These are phyloP conservation scores for Viola odorata DNA, from an alignment of 345 rosid genomes.

Conservation along the genomic window DNA sequence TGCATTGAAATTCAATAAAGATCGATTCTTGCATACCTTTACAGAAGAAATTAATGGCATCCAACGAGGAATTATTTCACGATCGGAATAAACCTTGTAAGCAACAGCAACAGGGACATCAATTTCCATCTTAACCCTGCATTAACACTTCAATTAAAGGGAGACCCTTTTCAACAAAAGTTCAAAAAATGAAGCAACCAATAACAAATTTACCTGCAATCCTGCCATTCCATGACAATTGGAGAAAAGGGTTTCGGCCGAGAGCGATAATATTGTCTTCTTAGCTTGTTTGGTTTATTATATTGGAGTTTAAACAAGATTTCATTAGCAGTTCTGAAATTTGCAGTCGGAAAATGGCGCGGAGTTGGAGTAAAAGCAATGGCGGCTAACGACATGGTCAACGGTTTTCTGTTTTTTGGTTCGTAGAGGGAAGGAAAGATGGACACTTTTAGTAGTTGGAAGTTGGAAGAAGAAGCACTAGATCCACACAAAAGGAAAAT, in stretches of 20 bases:
- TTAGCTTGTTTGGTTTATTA: constrained; percentile 28
- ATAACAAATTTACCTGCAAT: constrained; percentile 58
- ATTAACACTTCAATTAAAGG: constrained; percentile 4
- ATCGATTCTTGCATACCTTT: constrained; percentile 31
- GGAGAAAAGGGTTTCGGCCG: constrained; percentile 35
- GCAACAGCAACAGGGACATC: constrained; percentile 75
- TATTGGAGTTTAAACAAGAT: constrained; percentile 23
- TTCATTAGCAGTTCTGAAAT: constrained; percentile 14
- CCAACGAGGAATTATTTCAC: constrained; percentile 87
- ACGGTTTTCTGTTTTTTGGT: constrained; percentile 6
- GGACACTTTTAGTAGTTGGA: background rate
- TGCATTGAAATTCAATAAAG: background rate
- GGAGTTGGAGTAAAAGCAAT: constrained; percentile 7
- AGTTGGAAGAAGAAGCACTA: background rate
- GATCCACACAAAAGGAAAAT: background rate
- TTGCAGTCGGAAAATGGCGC: constrained; percentile 8
- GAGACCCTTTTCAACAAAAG: background rate
- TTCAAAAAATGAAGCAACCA: background rate
- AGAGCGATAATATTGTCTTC: constrained; percentile 21
- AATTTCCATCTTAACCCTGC: constrained; percentile 74
- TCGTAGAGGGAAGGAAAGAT: background rate
- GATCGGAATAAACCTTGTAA: constrained; percentile 58
- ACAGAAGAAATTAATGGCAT: constrained; percentile 91
- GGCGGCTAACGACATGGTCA: constrained; percentile 30
- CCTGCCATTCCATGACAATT: constrained; percentile 86